Conservation (phyloP, 306 rosid species). For the Quillaja saponaria region DNA sequence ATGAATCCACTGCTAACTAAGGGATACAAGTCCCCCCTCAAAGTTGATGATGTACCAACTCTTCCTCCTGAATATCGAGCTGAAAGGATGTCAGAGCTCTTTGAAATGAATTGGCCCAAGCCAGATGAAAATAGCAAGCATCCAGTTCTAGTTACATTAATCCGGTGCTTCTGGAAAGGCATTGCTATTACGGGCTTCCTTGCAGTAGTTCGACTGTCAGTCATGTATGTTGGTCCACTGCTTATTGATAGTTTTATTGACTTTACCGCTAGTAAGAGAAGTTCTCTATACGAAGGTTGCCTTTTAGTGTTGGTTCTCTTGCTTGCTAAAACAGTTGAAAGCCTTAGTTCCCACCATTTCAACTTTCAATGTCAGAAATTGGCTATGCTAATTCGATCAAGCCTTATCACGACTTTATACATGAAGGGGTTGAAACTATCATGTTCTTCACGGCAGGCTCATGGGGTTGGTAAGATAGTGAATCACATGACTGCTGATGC, state of each 20-base stretch:
- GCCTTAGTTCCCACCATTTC: constrained; percentile 66
- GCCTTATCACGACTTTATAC: constrained; percentile 67
- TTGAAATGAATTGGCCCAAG: constrained; percentile 72
- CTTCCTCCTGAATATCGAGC: constrained; percentile 36
- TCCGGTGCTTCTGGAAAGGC: constrained; percentile 75
- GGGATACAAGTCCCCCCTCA: constrained; percentile 42
- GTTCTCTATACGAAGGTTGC: constrained; percentile 61
- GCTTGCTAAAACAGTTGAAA: constrained; percentile 63
- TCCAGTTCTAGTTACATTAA: constrained; percentile 61
- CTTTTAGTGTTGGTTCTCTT: constrained; percentile 54
- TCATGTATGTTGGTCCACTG: constrained; percentile 69
- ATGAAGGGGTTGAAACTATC: constrained; percentile 71
- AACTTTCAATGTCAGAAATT: constrained; percentile 72
- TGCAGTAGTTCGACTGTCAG: constrained; percentile 53
- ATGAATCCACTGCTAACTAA: constrained; percentile 41
- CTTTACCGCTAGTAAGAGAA: constrained; percentile 57
- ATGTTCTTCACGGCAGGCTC: constrained; percentile 70
- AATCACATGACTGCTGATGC: constrained; percentile 93
- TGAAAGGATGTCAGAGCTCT: constrained; percentile 53
- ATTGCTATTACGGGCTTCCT: constrained; percentile 66
- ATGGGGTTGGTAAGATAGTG: constrained; percentile 83
- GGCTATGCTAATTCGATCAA: constrained; percentile 74
- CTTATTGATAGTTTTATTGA: constrained; percentile 68
- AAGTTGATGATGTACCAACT: constrained; percentile 43
- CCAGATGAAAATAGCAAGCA: constrained; percentile 58